Base-by-base conservation (phyloP, 1,284 basidiomycete species). In the Prillingera fragicola region DNA sequence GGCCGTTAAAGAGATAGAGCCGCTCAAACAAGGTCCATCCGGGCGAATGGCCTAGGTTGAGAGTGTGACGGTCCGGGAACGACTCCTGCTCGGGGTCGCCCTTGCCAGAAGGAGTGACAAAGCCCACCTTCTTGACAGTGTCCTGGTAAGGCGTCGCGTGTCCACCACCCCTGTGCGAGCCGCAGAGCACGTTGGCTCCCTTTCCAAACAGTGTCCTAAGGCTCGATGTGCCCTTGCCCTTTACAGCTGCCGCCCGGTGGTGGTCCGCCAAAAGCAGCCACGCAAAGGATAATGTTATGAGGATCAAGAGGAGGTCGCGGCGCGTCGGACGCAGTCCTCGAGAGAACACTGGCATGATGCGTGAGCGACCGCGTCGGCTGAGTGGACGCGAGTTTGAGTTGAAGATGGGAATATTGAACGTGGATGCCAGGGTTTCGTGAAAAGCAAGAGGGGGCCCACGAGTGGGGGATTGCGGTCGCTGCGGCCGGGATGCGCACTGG, bases 1-100 rank as follows among this genome's bases (percentile, higher is more conserved):
- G 84, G 10, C 83, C 85, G 55, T 85, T 82, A 37, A 78, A 80
- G 77, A 87, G 81, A 73, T 87, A 87, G 12, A 69, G 38, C 43
- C 58, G 59, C 27, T 72, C 67, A 38, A 67, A 62, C 33, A 72
- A 38, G 5, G 67, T 70, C 67, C 67, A 72, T 1, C 70, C 70
- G 1, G 67, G 57, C 26, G 59, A 45, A 58, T 70, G 64, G 2
- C 53, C 70, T 21, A 52, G 52, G 28, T 67, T 37, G 13, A 54
- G 39, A 7, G 62, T 70, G 27, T 45, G 40, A 40, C 52, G 23
- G 8, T 50, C 48, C 24, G 44, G 33, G 14, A 59, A 51, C 35
- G 61, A 55, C 36, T 65, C 60, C 40, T 57, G 54, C 33, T 61
- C 60, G 10, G 37, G 43, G 29, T 43, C 42, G 42, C 57, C 32